Evolutionary conservation across 495 filamentous ascomycete species (phyloP).

Genomic region (Margaritispora aquatica): DNA sequence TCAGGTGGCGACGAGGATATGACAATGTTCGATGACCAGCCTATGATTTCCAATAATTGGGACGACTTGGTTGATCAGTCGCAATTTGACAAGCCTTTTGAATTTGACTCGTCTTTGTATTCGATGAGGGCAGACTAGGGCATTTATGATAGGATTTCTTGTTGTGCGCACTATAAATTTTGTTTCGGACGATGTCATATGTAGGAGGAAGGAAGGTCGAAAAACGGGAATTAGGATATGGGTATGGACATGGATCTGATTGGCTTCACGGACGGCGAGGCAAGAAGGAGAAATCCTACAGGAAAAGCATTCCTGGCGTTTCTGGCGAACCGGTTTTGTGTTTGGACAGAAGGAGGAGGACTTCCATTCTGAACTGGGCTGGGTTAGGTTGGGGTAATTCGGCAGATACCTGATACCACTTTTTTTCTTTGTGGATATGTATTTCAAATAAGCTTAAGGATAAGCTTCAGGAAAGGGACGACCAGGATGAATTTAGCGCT

Average conservation of each 20-base stretch:
- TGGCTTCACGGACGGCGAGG: not conserved
- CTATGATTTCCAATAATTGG: conserved; percentile 21
- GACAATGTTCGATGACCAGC: conserved; percentile 17
- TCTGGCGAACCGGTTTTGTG: conserved; percentile 12
- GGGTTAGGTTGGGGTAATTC: not conserved
- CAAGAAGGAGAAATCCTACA: conserved; percentile 20
- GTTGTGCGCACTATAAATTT: not conserved
- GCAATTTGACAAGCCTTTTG: conserved; percentile 36
- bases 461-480: too few species aligned
- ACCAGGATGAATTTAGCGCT: not conserved
- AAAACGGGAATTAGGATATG: too few species aligned
- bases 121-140: conserved; percentile 32
- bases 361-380: too few species aligned
- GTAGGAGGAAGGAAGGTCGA: not conserved
- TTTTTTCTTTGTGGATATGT: too few species aligned
- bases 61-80: conserved; percentile 32
- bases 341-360: not conserved
- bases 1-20: conserved; percentile 25
- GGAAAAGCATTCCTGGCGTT: conserved; percentile 22
- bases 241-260: too few species aligned
- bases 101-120: conserved; percentile 36
- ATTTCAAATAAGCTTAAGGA: not conserved
- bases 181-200: conserved; percentile 8
- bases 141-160: not conserved
- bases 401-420: not conserved